These are phyloP conservation scores for Modicella reniformis DNA, from an alignment of 371 early-diverging fungal species.

Conservation along the genomic window DNA sequence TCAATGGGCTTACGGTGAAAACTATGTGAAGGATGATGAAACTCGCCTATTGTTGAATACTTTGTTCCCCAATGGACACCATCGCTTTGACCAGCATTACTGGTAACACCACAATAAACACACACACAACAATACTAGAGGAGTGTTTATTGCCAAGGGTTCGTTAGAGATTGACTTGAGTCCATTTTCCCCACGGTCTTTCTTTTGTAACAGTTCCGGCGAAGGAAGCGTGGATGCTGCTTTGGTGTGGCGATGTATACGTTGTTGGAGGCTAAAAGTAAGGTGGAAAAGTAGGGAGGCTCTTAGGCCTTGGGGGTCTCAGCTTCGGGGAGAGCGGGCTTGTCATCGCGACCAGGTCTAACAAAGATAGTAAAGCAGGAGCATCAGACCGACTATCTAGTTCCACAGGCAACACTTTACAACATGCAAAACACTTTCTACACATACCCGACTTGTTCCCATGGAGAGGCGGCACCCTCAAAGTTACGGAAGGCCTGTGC, in stretches of 20 bases:
- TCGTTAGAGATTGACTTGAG: not conserved
- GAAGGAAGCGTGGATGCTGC: conserved; percentile 10
- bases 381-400: not conserved
- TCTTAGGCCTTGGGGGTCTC: conserved; percentile 54
- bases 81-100: conserved; percentile 21
- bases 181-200: too few species aligned
- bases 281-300: not conserved
- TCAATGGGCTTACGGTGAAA: conserved; percentile 19
- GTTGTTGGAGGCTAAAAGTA: conserved; percentile 19
- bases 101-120: conserved; percentile 13
- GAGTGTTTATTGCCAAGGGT: not conserved
- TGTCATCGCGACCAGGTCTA: conserved; percentile 56
- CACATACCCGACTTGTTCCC: conserved; percentile 83
- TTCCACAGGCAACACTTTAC: not conserved
- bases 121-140: not conserved
- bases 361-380: not conserved
- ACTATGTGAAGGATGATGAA: conserved; percentile 1
- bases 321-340: conserved; percentile 53
- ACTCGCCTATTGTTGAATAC: conserved; percentile 22
- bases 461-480: conserved; percentile 85
- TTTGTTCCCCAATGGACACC: conserved; percentile 36
- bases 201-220: conserved; percentile 4
- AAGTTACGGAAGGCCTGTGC: conserved; percentile 97
- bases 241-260: conserved; percentile 8
- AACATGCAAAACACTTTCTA: conserved; percentile 37